phyloP scores from a whole-genome alignment of 352 stramenopile genomes.

The Pilasporangium apinafurcum region DNA sequence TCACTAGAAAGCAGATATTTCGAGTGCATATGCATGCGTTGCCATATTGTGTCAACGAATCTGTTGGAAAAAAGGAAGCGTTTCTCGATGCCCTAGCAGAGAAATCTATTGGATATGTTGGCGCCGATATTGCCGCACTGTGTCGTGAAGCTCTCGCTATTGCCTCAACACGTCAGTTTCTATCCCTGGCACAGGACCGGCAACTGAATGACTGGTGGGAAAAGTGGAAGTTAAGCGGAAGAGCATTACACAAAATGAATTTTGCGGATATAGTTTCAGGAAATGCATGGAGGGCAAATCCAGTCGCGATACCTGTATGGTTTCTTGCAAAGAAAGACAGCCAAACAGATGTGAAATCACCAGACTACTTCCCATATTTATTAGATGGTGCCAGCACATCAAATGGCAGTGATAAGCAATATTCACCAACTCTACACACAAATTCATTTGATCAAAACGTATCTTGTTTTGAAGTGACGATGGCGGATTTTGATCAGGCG shows the following conservation, averaged over 20 bases:
- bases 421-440: not conserved
- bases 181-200: slow-evolving; percentile 35
- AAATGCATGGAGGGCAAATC: slow-evolving; percentile 52
- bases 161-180: slow-evolving; percentile 56
- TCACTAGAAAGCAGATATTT: slow-evolving; percentile 57
- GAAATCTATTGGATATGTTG: slow-evolving; percentile 70
- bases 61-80: too few species aligned
- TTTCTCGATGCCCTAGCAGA: slow-evolving; percentile 34
- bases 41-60: slow-evolving; percentile 21
- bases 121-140: slow-evolving; percentile 71
- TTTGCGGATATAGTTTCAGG: slow-evolving; percentile 37
- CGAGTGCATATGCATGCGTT: slow-evolving; percentile 38
- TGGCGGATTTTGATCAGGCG: slow-evolving; percentile 70
- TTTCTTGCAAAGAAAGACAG: slow-evolving; percentile 38
- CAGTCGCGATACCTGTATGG: slow-evolving; percentile 60
- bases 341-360: not conserved
- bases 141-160: slow-evolving; percentile 69
- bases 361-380: slow-evolving; percentile 38
- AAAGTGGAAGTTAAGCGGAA: slow-evolving; percentile 39
- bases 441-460: not conserved
- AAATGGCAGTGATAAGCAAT: not conserved
- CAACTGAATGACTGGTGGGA: slow-evolving; percentile 57
- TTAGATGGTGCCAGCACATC: slow-evolving; percentile 5
- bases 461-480: slow-evolving; percentile 41
- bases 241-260: slow-evolving; percentile 27